Evolutionary conservation across 2,329 filamentous ascomycete species (phyloP).

Genomic region (Aspergillus sergii): DNA sequence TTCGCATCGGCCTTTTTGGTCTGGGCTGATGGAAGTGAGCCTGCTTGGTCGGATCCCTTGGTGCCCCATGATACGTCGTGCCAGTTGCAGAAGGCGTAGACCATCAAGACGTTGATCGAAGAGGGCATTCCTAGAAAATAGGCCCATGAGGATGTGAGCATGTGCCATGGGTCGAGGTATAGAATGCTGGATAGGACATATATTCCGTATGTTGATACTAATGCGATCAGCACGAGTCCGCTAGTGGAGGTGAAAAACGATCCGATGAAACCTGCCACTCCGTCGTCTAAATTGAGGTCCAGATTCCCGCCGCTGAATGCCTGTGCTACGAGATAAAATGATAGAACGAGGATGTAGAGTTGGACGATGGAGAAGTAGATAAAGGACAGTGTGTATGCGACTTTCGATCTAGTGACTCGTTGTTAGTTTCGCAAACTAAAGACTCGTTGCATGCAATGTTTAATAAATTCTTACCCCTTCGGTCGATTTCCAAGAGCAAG

Average conservation of each 20-base stretch:
- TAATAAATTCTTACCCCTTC: slow-evolving; percentile 65
- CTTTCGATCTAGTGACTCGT: neutral
- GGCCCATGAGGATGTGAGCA: slow-evolving; percentile 94
- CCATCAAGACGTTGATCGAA: slow-evolving; percentile 99
- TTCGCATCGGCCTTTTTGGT: slow-evolving; percentile 82
- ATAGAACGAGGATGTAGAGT: slow-evolving; percentile 84
- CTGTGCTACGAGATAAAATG: slow-evolving; percentile 80
- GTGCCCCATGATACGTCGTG: slow-evolving; percentile 99
- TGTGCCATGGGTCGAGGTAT: slow-evolving; percentile 99
- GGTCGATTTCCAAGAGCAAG: slow-evolving; percentile 94
- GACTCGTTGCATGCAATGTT: too few relatives aligned
- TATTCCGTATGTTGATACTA: slow-evolving; percentile 92
- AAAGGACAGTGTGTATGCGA: slow-evolving; percentile 60
- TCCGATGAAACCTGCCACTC: slow-evolving; percentile 66
- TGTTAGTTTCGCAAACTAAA: neutral
- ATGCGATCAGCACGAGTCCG: slow-evolving; percentile 90
- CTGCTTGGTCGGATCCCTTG: slow-evolving; percentile 95
- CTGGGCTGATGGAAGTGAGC: slow-evolving; percentile 88
- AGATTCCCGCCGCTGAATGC: slow-evolving; percentile 68
- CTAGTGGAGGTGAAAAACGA: slow-evolving; percentile 83
- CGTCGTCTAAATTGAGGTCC: slow-evolving; percentile 66
- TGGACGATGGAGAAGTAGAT: slow-evolving; percentile 93
- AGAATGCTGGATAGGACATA: slow-evolving; percentile 97
- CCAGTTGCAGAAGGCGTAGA: slow-evolving; percentile 99
- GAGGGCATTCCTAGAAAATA: slow-evolving; percentile 71